Evolutionary conservation across 768 basidiomycete genomes (phyloP), one percentile per base, ranked within the genome.

Genomic region (Boletus fagicola): DNA sequence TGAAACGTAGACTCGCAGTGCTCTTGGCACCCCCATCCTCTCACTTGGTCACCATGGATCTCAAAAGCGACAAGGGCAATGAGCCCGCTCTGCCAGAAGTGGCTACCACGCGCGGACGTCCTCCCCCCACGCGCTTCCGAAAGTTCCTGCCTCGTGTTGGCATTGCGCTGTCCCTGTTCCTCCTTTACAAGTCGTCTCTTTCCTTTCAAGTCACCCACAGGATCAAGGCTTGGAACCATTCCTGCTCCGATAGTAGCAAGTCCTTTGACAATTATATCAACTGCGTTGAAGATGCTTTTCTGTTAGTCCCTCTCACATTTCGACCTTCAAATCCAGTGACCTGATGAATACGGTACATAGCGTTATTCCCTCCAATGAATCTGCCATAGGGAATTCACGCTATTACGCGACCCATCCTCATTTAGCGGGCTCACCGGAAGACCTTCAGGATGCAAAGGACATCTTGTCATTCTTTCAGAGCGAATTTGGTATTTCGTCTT

Each of bases 351-450:
- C 51, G 16, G 9, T 36, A 36, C 49, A 6, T 31, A 86, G 85
- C 22, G 80, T 80, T 15, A 68, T 86, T 12, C 88, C 87, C 1
- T 80, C 76, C 58, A 64, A 76, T 6, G 78, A 80, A 48, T 86
- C 82, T 56, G 88, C 88, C 2, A 63, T 85, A 2, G 76, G 75
- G 30, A 76, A 81, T 6, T 87, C 87, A 22, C 78, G 80, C 20
- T 68, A 72, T 24, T 87, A 83, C 66, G 84, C 87, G 1, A 80
- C 81, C 3, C 84, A 86, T 59, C 87, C 89, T 26, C 90, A 91
- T 71, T 74, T 88, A 48, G 89, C 88, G 4, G 88, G 88, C 10
- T 84, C 85, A 22, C 58, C 71, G 4, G 80, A 80, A 59, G 86
- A 90, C 66, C 74, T 82, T 26, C 68, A 78, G 35, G 83, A 88